Evolutionary conservation across 768 basidiomycete genomes (phyloP), one percentile per base, ranked within the genome.

Genomic region (Harrya chromipes): DNA sequence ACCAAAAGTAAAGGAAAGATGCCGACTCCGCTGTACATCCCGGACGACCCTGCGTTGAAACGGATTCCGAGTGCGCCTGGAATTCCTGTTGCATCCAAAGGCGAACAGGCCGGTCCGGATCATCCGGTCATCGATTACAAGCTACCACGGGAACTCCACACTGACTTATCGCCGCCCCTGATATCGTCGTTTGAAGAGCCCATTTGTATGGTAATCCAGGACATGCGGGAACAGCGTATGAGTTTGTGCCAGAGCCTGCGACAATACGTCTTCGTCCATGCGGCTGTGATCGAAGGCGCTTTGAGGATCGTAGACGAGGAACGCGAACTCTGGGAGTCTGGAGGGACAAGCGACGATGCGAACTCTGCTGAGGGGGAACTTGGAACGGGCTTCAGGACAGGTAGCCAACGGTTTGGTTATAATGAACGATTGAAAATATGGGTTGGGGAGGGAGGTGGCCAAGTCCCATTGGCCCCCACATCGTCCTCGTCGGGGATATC

Each of bases 221-320:
- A 94, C 63, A 92, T 98, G 85, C 79, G 95, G 39, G 85, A 94
- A 67, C 94, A 97, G 70, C 76, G 95, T 46, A 98, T 98, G 95
- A 93, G 90, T 61, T 70, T 97, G 53, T 95, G 94, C 64, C 94
- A 95, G 74, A 95, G 89, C 66, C 71, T 94, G 62, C 74, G 94
- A 50, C 95, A 98, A 71, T 98, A 94, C 62, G 86, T 94, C 17
- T 97, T 94, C 68, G 89, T 93, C 33, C 90, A 97, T 64, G 83
- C 85, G 26, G 91, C 85, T 16, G 75, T 94, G 49, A 79, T 93
- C 49, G 88, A 90, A 67, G 90, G 91, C 7, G 80, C 85, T 14
- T 67, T 93, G 69, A 76, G 80, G 76, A 73, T 92, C 16, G 76
- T 86, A 40, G 90, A 91, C 55, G 86, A 90, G 65, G 83, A 86